Evolutionary conservation across 2,329 filamentous ascomycete species (phyloP), one percentile per base, ranked within the genome.

Genomic region (Sporothrix variecibatus): DNA sequence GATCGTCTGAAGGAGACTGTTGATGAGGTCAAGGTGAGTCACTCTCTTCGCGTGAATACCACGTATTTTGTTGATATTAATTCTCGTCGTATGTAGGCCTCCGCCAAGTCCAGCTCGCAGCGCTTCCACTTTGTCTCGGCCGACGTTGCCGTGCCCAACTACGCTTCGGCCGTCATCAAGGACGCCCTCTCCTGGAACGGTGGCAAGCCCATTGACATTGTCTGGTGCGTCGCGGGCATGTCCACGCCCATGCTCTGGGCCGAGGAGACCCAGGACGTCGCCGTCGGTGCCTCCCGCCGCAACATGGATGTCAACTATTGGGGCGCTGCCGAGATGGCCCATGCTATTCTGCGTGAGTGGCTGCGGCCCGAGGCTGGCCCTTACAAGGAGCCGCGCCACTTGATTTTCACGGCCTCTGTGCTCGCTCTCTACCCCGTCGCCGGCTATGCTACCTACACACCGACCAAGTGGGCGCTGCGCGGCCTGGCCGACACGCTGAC

Each of bases 281-380:
- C 92, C 9, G 85, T 93, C 71, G 84, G 90, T 8, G 88, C 87
- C 12, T 85, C 94, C 77, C 88, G 92, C 58, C 85, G 87, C 77
- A 94, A 97, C 81, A 97, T 97, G 94, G 94, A 97, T 80, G 89
- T 95, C 78, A 95, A 98, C 83, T 98, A 94, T 85, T 97, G 92
- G 87, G 93, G 94, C 68, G 90, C 91, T 40, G 92, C 92, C 56
- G 96, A 97, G 81, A 93, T 97, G 83, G 92, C 94, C 51, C 94
- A 97, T 80, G 91, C 93, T 26, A 90, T 92, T 23, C 84, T 98
- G 75, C 88, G 87, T 71, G 87, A 89, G 75, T 98, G 95, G 95
- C 88, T 94, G 62, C 83, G 84, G 3, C 85, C 86, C 15, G 82
- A 85, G 15, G 79, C 85, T 49, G 81, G 85, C 9, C 79, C 85